Base-by-base conservation (phyloP, 2,329 filamentous ascomycete species). In the Penicillium sp. region DNA sequence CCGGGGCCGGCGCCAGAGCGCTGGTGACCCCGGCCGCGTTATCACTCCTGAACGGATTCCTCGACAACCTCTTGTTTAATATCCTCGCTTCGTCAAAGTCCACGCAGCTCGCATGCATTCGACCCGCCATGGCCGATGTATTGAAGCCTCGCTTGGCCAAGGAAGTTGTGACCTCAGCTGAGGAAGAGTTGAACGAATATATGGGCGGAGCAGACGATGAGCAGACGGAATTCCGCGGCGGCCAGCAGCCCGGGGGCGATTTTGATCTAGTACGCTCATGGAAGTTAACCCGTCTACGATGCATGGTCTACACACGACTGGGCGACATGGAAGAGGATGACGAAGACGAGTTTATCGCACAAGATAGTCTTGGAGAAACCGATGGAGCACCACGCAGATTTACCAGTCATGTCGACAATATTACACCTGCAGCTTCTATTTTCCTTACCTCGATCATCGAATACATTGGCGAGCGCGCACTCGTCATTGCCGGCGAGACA, bases 271-370 rank as follows among this genome's bases (percentile, higher is more conserved):
- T 97, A 71, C 82, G 93, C 55, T 88, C 93, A 19, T 99, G 94
- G 93, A 97, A 96, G 78, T 85, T 94, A 65, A 94, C 93, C 0
- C 86, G 94, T 54, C 78, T 99, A 68, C 86, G 94, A 60, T 96
- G 94, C 74, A 99, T 99, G 94, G 93, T 99, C 23, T 97, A 97
- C 73, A 97, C 93, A 9, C 93, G 94, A 9, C 81, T 99, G 7
- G 94, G 94, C 44, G 93, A 99, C 70, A 87, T 99, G 83, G 96
- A 99, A 74, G 94, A 99, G 77, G 93, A 97, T 65, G 94, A 99
- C 64, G 94, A 97, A 74, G 93, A 97, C 70, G 86, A 87, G 50
- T 91, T 91, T 69, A 89, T 96, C 71, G 87, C 92, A 63, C 86
- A 91, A 67, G 91, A 94, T 57, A 85, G 90, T 41, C 81, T 93